Percentiles rank a stretch among this genome's conserved stretches.
phyloP scores from a whole-genome alignment of 306 rosid species.

The Cucumis cinereus region DNA sequence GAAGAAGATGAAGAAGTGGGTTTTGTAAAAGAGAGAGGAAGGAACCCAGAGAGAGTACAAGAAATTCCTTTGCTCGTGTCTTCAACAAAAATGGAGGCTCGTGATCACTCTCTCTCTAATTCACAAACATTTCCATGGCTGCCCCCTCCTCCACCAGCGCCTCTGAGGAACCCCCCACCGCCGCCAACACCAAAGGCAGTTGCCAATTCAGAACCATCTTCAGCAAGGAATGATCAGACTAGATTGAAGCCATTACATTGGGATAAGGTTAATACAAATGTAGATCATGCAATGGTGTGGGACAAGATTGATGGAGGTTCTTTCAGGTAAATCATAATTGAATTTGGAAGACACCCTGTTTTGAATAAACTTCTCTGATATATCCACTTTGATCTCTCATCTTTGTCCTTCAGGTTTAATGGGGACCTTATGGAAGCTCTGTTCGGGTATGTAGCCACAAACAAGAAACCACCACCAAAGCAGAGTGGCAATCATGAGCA shows the following conservation, averaged over 20 bases:
- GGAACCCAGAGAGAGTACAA: constrained; percentile 17
- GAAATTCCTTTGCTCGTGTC: constrained; percentile 43
- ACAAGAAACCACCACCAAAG: constrained; percentile 24
- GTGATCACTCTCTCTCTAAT: constrained; percentile 13
- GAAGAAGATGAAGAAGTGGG: background rate
- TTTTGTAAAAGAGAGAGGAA: constrained; percentile 7
- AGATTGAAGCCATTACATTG: constrained; percentile 79
- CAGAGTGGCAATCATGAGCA: background rate
- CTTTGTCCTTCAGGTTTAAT: constrained; percentile 42
- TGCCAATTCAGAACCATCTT: background rate
- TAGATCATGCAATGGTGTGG: constrained; percentile 77
- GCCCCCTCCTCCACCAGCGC: background rate
- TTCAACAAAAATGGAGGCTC: constrained; percentile 25
- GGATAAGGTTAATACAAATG: constrained; percentile 78
- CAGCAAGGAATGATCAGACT: background rate
- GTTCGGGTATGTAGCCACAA: constrained; percentile 45
- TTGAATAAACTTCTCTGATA: background rate
- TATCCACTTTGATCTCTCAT: background rate
- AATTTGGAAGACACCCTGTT: background rate
- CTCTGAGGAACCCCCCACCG: constrained; percentile 12
- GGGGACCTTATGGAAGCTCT: constrained; percentile 69
- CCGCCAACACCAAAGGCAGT: constrained; percentile 11
- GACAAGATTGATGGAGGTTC: constrained; percentile 73
- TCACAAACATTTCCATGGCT: constrained; percentile 6
- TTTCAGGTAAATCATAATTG: constrained; percentile 31